A percentile compares a stretch with the other conserved stretches of the same genome.
Conservation (phyloP, 139 green algal species). For the Coelastrella sp. region DNA sequence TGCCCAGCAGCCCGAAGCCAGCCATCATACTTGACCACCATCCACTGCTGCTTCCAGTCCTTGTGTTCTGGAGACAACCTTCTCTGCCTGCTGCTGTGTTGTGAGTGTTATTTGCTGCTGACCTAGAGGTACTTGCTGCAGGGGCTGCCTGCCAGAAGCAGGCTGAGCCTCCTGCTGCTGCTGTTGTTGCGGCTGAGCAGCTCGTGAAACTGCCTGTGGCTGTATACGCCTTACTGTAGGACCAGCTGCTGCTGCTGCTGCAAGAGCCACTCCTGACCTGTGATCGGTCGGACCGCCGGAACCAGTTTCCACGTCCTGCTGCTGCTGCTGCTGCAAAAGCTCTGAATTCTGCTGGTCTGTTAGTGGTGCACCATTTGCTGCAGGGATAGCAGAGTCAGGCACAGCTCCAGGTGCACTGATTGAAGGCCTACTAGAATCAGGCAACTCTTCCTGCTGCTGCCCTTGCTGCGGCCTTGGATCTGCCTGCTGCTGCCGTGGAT, state of each 20-base stretch:
- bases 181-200: neutral
- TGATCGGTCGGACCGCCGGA: neutral
- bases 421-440: neutral
- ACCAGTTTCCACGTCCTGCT: neutral
- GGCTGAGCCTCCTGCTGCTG: neutral
- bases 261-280: neutral
- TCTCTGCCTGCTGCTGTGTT: conserved; percentile 13
- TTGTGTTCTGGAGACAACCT: no score
- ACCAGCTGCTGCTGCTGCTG: neutral
- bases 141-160: neutral
- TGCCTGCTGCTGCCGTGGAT: conserved; percentile 1
- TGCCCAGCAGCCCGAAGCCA: no score
- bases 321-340: neutral
- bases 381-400: neutral
- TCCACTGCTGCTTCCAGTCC: neutral
- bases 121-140: neutral
- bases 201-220: neutral
- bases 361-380: neutral
- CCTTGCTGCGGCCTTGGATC: neutral
- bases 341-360: no score
- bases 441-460: conserved; percentile 3
- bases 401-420: neutral
- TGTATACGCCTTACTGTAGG: neutral
- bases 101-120: neutral
- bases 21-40: neutral